Conservation (phyloP, 345 rosid genomes). For the Populus davidiana region DNA sequence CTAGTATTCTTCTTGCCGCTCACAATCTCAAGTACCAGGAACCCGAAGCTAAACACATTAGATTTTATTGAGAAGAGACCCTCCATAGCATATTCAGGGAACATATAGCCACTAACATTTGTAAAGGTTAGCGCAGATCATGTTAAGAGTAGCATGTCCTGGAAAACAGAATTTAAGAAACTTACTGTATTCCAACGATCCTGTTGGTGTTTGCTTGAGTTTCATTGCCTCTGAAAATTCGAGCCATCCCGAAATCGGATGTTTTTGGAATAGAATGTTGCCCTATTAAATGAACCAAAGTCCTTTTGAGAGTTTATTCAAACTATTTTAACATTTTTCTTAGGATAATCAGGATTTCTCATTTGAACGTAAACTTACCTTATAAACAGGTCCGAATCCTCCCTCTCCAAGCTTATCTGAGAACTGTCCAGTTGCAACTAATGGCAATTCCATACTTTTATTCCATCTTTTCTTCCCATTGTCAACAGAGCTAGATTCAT, state of each 20-base stretch:
- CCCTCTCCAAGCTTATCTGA: no score
- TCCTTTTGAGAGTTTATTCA: no score
- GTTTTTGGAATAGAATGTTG: not conserved
- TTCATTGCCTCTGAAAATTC: not conserved
- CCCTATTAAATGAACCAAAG: no score
- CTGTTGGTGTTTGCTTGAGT: not conserved
- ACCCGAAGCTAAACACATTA: not conserved
- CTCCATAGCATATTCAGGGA: not conserved
- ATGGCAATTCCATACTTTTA: no score
- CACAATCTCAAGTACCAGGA: not conserved
- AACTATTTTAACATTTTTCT: no score
- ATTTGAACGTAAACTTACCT: no score
- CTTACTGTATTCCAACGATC: conserved; percentile 1
- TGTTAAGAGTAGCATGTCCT: not conserved
- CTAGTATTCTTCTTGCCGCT: not conserved
- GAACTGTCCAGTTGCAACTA: no score
- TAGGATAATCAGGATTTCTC: no score
- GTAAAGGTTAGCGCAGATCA: not conserved
- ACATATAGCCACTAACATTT: not conserved
- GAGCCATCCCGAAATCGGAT: conserved; percentile 1
- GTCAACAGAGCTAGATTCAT: not conserved
- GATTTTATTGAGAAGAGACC: not conserved
- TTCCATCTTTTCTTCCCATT: no score
- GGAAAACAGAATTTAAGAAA: not conserved
- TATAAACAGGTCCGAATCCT: no score